phyloP scores from a whole-genome alignment of 768 basidiomycete genomes.

The Sutorius australiensis region DNA sequence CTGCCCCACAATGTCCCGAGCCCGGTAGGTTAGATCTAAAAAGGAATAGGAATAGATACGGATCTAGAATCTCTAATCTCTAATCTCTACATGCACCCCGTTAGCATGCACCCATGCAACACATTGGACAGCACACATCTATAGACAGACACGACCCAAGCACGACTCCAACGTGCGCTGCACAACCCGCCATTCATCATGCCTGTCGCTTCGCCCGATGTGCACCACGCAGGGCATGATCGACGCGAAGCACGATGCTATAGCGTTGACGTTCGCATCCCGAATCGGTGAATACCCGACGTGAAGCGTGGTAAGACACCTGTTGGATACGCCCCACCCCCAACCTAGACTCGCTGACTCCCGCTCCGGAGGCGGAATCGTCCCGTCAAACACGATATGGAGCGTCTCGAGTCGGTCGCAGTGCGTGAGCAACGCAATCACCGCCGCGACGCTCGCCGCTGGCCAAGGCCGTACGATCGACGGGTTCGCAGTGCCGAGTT shows the following conservation, averaged over 20 bases:
- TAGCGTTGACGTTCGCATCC: background rate
- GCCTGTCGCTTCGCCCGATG: background rate
- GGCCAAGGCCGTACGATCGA: slow-evolving; percentile 2
- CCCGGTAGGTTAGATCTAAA: background rate
- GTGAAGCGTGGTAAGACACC: slow-evolving; percentile 6
- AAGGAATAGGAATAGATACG: background rate
- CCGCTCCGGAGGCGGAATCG: background rate
- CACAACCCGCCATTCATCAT: slow-evolving; percentile 7
- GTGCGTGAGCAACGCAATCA: slow-evolving; percentile 10
- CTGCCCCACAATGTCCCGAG: background rate
- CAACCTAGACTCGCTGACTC: background rate
- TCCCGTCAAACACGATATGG: slow-evolving; percentile 18
- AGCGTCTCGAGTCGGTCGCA: slow-evolving; percentile 15
- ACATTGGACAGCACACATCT: background rate
- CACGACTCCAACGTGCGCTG: slow-evolving; percentile 1
- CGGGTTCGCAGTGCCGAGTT: slow-evolving; percentile 13
- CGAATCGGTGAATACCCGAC: slow-evolving; percentile 19
- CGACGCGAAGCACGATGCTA: slow-evolving; percentile 11
- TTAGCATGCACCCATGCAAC: no score
- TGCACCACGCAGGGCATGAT: slow-evolving; percentile 12
- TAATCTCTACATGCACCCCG: background rate
- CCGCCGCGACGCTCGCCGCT: slow-evolving; percentile 6
- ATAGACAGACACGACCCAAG: background rate
- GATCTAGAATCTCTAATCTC: background rate
- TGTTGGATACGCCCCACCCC: slow-evolving; percentile 8